Conservation (phyloP, 495 filamentous ascomycete genomes). For the Cenococcum geophilum region DNA sequence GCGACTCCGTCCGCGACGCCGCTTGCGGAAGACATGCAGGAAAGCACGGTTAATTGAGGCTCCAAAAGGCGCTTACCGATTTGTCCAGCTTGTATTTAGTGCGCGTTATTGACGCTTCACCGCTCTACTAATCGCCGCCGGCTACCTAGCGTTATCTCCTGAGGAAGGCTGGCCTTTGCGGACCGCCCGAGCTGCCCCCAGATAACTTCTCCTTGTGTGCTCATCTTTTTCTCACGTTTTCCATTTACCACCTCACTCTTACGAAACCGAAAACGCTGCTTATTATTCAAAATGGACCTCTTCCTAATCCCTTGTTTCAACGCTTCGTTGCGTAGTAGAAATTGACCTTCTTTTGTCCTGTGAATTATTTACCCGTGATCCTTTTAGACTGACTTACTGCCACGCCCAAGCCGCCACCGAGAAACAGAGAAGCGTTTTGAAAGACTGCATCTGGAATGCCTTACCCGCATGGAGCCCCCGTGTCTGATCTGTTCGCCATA, state of each 20-base stretch:
- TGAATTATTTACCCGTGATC: too few relatives aligned
- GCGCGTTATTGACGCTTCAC: not conserved
- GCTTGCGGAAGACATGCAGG: too few relatives aligned
- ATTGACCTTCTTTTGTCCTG: not conserved
- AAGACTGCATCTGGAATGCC: not conserved
- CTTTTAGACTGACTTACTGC: too few relatives aligned
- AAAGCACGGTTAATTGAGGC: not conserved
- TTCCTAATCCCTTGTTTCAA: not conserved
- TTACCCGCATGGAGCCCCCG: not conserved
- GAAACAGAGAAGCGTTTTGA: not conserved
- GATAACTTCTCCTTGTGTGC: not conserved
- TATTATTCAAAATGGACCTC: not conserved
- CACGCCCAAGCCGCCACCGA: not conserved
- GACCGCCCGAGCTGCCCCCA: not conserved
- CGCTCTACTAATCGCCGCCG: not conserved
- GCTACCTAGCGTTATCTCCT: conserved; percentile 1
- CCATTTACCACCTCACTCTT: not conserved
- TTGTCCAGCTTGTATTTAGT: not conserved
- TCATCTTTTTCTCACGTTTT: not conserved
- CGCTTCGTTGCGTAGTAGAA: not conserved
- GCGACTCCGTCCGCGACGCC: too few relatives aligned
- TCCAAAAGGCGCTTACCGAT: not conserved
- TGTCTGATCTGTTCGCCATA: conserved; percentile 29
- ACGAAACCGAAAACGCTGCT: not conserved
- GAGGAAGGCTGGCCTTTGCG: not conserved